A percentile compares a stretch with the other conserved stretches of the same genome.
phyloP scores from a whole-genome alignment of 495 filamentous ascomycete species.

The Annulohypoxylon bovei region DNA sequence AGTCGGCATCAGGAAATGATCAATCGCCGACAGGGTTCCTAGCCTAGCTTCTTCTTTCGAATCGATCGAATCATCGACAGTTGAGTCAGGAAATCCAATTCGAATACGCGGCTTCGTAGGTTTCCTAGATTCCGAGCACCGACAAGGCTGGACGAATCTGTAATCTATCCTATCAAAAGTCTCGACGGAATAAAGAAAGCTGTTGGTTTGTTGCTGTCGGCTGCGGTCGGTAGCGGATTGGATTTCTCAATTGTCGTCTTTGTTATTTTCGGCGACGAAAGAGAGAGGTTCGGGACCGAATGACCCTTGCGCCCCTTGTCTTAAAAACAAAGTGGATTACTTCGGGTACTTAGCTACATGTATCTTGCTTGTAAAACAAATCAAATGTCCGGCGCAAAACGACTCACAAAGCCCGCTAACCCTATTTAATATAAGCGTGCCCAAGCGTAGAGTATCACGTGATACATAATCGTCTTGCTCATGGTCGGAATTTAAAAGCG shows the following conservation, averaged over 20 bases:
- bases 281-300: slow-evolving; percentile 32
- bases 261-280: slow-evolving; percentile 22
- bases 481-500: slow-evolving; percentile 6
- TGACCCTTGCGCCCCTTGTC: background rate
- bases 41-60: background rate
- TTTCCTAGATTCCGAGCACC: slow-evolving; percentile 19
- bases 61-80: slow-evolving; percentile 1
- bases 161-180: slow-evolving; percentile 1
- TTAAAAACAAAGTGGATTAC: slow-evolving; percentile 3
- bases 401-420: background rate
- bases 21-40: slow-evolving; percentile 26
- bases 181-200: slow-evolving; percentile 8
- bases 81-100: background rate
- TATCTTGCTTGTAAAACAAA: background rate
- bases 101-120: slow-evolving; percentile 4
- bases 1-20: slow-evolving; percentile 6
- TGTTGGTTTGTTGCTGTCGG: too few relatives aligned
- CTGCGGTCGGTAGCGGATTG: background rate
- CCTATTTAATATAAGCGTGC: background rate
- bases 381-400: slow-evolving; percentile 12
- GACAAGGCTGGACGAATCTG: slow-evolving; percentile 15
- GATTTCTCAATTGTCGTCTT: slow-evolving; percentile 6
- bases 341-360: background rate
- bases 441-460: slow-evolving; percentile 15
- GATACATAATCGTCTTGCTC: background rate